Base-by-base conservation (phyloP, 306 rosid genomes). In the Cucumis cinereus region DNA sequence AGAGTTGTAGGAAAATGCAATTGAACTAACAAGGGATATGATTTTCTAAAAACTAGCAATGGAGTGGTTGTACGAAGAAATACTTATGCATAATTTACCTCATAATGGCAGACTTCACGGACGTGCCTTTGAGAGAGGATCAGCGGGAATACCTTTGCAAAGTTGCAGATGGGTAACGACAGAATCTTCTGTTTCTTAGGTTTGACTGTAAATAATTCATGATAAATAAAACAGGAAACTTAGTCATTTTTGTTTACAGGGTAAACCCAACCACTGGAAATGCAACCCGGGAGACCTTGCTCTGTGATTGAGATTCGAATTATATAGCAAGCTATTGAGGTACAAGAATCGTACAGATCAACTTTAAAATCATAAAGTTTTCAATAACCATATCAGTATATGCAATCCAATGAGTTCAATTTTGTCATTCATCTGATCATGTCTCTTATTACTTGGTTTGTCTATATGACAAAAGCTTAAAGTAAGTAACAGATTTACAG, bases 41-140 rank as follows among this genome's bases (percentile, higher is more conserved):
- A 61, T 33, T 62, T 33, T n/a, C 30, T 30, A 1, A 16, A 9
- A 3, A 30, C 35, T 30, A 30, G 4, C 35, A 30, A 30, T 30
- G 35, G 77, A 43, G 20, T 40, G 33, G 50, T 70, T 1, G 0
- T 50, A 30, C 20, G 36, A 75, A 12, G 68, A 20, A 57, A 23
- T 38, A 33, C 63, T 50, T 8, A 13, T 40, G 16, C 5, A 12
- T 57, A n/a, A 22, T 41, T 75, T 59, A 33, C 26, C 57, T 75
- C 56, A 22, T 56, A 9, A 36, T 40, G 38, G 23, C 89, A 90
- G 98, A 93, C 77, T 93, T 93, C 87, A 91, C 98, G 14, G 98
- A 93, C 52, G 97, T 94, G 79, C 99, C 97, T 54, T 78, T 94
- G 56, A 86, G 99, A 84, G 99, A 94, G 57, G 99, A 94, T 80